Base-by-base conservation (phyloP, 768 basidiomycete species). In the Scleroderma citrinum region DNA sequence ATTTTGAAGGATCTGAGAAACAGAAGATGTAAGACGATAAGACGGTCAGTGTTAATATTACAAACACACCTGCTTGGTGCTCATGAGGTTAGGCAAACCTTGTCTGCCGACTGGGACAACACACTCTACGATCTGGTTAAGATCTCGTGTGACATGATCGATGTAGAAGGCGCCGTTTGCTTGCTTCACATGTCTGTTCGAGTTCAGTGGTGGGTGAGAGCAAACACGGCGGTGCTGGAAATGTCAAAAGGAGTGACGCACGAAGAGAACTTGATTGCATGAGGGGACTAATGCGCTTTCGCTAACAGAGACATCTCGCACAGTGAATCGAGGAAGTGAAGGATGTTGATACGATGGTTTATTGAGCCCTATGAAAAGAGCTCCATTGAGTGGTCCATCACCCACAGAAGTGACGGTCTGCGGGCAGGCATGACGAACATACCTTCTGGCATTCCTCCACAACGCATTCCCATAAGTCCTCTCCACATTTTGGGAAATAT, bases 401-500 rank as follows among this genome's bases (percentile, higher is more conserved):
- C 14, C 40, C 12, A 23, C 24, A 14, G 23, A 42, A 6, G 38
- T 11, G 23, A 23, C 13, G 40, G 24, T 23, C 26, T 29, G 26
- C 26, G 26, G 26, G 26, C 8, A n/a, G 26, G 26, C 26, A 29
- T 29, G 26, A 29, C 26, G 2, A 16, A 20, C 40, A 11, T 49
- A 86, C 92, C 77, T 92, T 94, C 63, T 87, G 83, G 55, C 85
- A 91, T 69, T 94, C 90, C 62, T 95, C 92, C 21, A 92, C 68
- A 34, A 95, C 78, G 57, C 92, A 94, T 57, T 94, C 92, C 93
- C 92, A 95, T 11, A 95, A 66, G 65, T 96, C 92, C 59, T 95
- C 92, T 6, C 89, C 92, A 48, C 91, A 93, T 49, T 78, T 78
- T 5, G 84, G 73, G 47, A 86, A 92, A 60, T 87, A 84, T 64